Evolutionary conservation across 169 alveolate species (phyloP).

Genomic region (Condylostoma magnum): DNA sequence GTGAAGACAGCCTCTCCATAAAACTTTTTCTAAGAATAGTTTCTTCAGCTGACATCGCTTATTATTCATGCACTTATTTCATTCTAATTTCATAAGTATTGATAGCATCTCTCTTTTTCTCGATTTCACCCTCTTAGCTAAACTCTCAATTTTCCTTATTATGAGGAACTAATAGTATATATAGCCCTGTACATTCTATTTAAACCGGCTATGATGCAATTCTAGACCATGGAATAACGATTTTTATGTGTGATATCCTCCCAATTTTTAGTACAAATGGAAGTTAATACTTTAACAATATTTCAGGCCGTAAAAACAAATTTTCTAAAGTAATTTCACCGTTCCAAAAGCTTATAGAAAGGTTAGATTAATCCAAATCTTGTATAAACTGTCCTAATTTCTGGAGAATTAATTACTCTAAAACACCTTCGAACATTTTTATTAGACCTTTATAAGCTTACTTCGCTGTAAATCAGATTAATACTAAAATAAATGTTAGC

Average conservation of each 20-base stretch:
- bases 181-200: slow-evolving; percentile 5
- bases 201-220: slow-evolving; percentile 13
- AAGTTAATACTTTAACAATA: neutral
- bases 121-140: slow-evolving; percentile 4
- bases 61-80: slow-evolving; percentile 12
- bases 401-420: slow-evolving; percentile 2
- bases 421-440: slow-evolving; percentile 29
- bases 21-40: neutral
- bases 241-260: neutral
- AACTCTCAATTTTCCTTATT: slow-evolving; percentile 12
- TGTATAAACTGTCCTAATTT: slow-evolving; percentile 7
- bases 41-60: slow-evolving; percentile 22
- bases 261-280: slow-evolving; percentile 17
- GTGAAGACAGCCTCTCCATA: neutral
- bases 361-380: neutral
- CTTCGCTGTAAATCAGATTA: no score
- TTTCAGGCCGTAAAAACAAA: slow-evolving; percentile 6
- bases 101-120: neutral
- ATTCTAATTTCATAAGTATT: neutral
- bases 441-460: neutral
- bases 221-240: slow-evolving; percentile 14
- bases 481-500: neutral
- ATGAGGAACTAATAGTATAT: neutral
- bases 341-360: slow-evolving; percentile 13
- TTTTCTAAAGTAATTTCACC: slow-evolving; percentile 31